Evolutionary conservation across 164 flowering plant genomes (phyloP), one percentile per base, ranked within the genome.

Genomic region (Paratinospora sagittata): DNA sequence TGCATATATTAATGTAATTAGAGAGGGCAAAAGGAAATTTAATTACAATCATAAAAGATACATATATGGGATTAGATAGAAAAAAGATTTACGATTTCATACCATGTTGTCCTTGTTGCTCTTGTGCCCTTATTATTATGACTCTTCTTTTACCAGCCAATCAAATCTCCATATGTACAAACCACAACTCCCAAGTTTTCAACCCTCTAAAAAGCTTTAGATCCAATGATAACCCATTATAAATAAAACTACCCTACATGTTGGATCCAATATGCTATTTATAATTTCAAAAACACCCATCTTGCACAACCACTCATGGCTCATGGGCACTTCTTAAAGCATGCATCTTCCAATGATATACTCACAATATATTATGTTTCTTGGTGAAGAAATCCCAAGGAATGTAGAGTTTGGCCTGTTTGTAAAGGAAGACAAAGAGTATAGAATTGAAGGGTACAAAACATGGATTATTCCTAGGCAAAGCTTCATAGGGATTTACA

Each of bases 371-470:
- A n/a, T n/a, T n/a, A n/a, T n/a, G n/a, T n/a, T n/a, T n/a, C n/a
- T n/a, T n/a, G n/a, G n/a, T n/a, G n/a, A n/a, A n/a, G n/a, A n/a
- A n/a, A n/a, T n/a, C n/a, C n/a, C n/a, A n/a, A n/a, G n/a, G 73
- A 77, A 88, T 86, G 63, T 73, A 75, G 79, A 75, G 77, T 80
- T 83, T 81, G 84, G 82, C 86, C 81, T 86, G 87, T 86, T 84
- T 80, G 80, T 76, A 84, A 81, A 83, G 84, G 70, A 61, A n/a
- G n/a, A n/a, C n/a, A n/a, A n/a, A n/a, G n/a, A n/a, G n/a, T n/a
- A n/a, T n/a, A n/a, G n/a, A n/a, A n/a, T n/a, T n/a, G n/a, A n/a
- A n/a, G n/a, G n/a, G n/a, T n/a, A n/a, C n/a, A n/a, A n/a, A n/a
- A n/a, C n/a, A n/a, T n/a, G n/a, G n/a, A n/a, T 66, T 65, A n/a